Percentiles rank a stretch among this genome's conserved stretches.
Evolutionary conservation across 176 grass and related monocot species (phyloP).

Genomic region (Rhynchospora tenuis): DNA sequence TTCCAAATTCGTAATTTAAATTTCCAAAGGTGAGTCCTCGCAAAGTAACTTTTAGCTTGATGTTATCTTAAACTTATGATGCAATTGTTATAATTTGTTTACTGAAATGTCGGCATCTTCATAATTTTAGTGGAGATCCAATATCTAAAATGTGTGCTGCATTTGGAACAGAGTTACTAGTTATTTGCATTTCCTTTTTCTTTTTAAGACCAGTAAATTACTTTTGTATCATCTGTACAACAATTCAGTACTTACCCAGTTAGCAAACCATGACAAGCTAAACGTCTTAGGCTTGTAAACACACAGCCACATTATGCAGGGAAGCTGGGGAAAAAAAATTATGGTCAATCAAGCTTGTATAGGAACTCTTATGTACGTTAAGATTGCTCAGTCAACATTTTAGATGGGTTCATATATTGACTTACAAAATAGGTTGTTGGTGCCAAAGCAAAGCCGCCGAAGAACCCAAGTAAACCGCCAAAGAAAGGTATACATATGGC

Average conservation of each 20-base stretch:
- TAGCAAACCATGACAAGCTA: slow-evolving; percentile 51
- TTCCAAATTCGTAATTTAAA: neutral
- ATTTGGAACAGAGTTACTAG: neutral
- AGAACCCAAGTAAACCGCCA: neutral
- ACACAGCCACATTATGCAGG: slow-evolving; percentile 55
- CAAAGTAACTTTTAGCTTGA: neutral
- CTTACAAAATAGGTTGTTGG: slow-evolving; percentile 55
- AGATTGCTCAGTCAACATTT: neutral
- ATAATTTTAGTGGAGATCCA: neutral
- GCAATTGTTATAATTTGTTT: neutral
- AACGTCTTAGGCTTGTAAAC: slow-evolving; percentile 51
- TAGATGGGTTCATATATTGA: neutral
- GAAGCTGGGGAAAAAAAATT: slow-evolving; percentile 38
- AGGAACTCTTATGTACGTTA: neutral
- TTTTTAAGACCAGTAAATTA: neutral
- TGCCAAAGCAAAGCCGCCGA: slow-evolving; percentile 9
- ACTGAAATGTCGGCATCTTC: neutral
- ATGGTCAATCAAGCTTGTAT: neutral
- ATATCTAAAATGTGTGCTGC: neutral
- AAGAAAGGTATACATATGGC: slow-evolving; percentile 35
- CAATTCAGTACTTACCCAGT: slow-evolving; percentile 40
- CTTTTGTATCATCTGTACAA: neutral
- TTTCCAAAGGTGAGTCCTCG: neutral
- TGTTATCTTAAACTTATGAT: neutral
- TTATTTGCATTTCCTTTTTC: no score